Evolutionary conservation across 2,329 filamentous ascomycete genomes (phyloP), one percentile per base, ranked within the genome.

Genomic region (Grosmannia huntii): DNA sequence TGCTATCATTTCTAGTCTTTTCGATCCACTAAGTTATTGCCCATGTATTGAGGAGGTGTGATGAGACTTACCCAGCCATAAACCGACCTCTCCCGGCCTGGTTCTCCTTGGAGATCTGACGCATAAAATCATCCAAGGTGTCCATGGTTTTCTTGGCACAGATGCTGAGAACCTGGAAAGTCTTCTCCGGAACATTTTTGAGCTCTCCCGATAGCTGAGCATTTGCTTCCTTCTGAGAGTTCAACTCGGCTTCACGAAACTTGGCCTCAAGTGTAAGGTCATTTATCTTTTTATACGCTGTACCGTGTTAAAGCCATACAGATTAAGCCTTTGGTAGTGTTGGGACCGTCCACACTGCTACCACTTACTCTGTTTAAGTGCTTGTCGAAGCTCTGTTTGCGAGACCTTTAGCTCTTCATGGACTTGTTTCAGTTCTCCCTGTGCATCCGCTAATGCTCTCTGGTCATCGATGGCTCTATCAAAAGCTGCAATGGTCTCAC

Each of bases 331-430:
- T 23, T 58, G 33, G 27, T 14, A 60, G 3, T 11, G 41, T 3
- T 48, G 11, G n/a, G n/a, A n/a, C n/a, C n/a, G n/a, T n/a, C n/a
- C 21, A 12, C 21, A 48, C 12, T 19, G 7, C 38, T 41, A 41
- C 19, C 14, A 23, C 33, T 52, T 60, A 41, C n/a, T 59, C 41
- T 65, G 59, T 5, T 61, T 56, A 9, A 67, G 62, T 3, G 59
- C 59, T 51, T 66, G 60, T 4, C 68, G 62, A n/a, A 72, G 60
- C 10, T 68, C 67, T 44, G 59, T 60, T 27, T 66, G 68, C 38
- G 72, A 64, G 9, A 67, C 65, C 44, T 73, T 66, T 25, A 74
- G 41, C 19, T 48, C 69, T 11, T 66, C 62, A 21, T 65, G 67
- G 5, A 77, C 58, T 28, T 74, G 64, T 1, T 66, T 60, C 12